phyloP scores from a whole-genome alignment of 176 grass and related monocot genomes.

The Aegilops sharonensis region DNA sequence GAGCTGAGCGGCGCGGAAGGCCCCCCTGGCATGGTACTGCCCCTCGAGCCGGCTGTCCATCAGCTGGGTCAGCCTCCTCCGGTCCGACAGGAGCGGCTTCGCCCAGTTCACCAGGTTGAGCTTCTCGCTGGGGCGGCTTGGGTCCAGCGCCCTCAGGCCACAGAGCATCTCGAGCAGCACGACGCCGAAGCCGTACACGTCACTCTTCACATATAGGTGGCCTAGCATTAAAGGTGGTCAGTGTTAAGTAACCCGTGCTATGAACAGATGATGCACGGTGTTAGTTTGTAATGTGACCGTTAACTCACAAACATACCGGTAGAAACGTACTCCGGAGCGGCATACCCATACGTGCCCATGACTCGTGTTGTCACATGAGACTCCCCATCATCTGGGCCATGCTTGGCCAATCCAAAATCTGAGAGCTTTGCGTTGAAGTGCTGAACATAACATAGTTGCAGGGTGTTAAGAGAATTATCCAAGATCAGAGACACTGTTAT shows the following conservation, averaged over 20 bases:
- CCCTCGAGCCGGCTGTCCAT: constrained; percentile 74
- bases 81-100: constrained; percentile 58
- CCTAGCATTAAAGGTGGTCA: constrained; percentile 31
- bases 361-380: constrained; percentile 92
- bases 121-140: constrained; percentile 30
- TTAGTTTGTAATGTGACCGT: neutral
- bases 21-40: constrained; percentile 76
- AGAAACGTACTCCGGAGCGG: constrained; percentile 83
- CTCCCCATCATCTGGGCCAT: constrained; percentile 64
- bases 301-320: constrained; percentile 47
- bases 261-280: neutral
- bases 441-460: constrained; percentile 35
- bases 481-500: too few species aligned
- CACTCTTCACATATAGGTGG: constrained; percentile 94
- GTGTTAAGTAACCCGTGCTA: neutral
- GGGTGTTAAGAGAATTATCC: too few species aligned
- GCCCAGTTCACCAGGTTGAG: constrained; percentile 76
- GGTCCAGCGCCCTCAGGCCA: constrained; percentile 62
- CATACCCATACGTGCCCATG: constrained; percentile 87
- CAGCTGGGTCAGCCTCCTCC: constrained; percentile 62
- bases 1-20: constrained; percentile 59
- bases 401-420: constrained; percentile 89
- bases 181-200: constrained; percentile 84
- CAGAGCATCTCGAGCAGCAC: constrained; percentile 86
- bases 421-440: constrained; percentile 81